Evolutionary conservation across 768 basidiomycete species (phyloP).

Genomic region (Coprinellus micaceus): DNA sequence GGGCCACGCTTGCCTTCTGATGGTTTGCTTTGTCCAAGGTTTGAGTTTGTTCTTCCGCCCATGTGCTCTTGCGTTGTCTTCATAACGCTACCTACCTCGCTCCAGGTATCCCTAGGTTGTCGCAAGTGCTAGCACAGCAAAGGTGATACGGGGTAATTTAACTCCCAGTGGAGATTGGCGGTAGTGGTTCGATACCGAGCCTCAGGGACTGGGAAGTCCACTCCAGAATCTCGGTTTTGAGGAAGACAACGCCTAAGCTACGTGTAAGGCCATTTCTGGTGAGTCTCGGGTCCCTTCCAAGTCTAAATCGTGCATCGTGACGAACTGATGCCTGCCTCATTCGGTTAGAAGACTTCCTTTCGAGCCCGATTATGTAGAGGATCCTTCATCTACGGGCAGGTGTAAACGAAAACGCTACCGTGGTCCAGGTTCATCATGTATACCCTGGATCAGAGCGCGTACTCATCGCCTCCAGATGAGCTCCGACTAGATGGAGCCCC

Average conservation of each 20-base stretch:
- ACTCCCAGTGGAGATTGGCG: too few relatives aligned
- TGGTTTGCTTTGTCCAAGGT: too few relatives aligned
- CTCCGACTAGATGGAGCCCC: neutral
- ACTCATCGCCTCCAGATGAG: neutral
- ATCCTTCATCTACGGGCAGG: neutral
- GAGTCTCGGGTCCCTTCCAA: neutral
- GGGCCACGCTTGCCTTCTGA: too few relatives aligned
- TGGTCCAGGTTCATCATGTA: neutral
- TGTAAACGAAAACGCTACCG: neutral
- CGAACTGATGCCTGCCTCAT: conserved; percentile 11
- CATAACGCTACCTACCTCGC: too few relatives aligned
- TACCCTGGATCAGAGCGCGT: neutral
- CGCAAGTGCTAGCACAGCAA: too few relatives aligned
- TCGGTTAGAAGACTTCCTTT: conserved; percentile 2
- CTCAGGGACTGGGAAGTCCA: too few relatives aligned
- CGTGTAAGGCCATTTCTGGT: neutral
- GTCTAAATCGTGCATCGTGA: neutral
- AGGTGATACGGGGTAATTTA: too few relatives aligned
- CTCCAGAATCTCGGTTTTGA: conserved; percentile 42
- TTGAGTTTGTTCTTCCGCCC: too few relatives aligned
- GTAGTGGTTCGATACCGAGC: too few relatives aligned
- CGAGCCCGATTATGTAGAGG: neutral
- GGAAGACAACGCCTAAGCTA: neutral
- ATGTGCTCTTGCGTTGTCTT: too few relatives aligned
- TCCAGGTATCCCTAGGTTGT: too few relatives aligned